These are phyloP conservation scores for Chalciporus pseudorubinellus DNA, from an alignment of 768 basidiomycete species.

Conservation along the genomic window DNA sequence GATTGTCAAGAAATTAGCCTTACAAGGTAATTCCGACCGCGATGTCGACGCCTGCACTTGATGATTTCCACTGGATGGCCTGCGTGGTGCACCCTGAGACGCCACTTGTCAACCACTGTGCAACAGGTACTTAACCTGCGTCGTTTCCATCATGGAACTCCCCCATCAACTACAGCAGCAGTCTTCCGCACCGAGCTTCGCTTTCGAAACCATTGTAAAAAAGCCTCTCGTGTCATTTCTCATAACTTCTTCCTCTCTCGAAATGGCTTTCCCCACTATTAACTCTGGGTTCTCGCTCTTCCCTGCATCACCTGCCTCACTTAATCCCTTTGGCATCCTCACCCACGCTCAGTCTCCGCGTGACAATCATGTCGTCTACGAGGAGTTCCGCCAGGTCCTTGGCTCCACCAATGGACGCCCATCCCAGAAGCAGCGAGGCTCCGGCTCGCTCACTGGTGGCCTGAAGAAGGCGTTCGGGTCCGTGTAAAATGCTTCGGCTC, in stretches of 20 bases:
- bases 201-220: too few relatives aligned
- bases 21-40: background rate
- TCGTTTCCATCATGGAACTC: background rate
- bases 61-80: conserved; percentile 5
- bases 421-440: conserved; percentile 7
- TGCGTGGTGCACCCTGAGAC: background rate
- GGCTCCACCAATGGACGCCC: conserved; percentile 8
- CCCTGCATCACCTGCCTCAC: conserved; percentile 28
- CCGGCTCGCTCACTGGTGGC: conserved; percentile 4
- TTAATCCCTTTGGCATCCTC: conserved; percentile 37
- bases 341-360: conserved; percentile 37
- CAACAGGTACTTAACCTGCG: conserved; percentile 11
- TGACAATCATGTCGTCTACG: conserved; percentile 38
- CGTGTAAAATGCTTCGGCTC: background rate
- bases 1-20: conserved; percentile 4
- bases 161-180: background rate
- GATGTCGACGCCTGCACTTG: background rate
- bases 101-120: too few relatives aligned
- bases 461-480: conserved; percentile 11
- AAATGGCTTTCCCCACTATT: conserved; percentile 32
- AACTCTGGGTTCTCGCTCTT: conserved; percentile 24
- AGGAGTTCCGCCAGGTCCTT: conserved; percentile 35
- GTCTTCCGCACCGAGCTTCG: conserved; percentile 2
- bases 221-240: background rate
- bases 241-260: conserved; percentile 1